Percentiles rank a stretch among this genome's conserved stretches.
Evolutionary conservation across 2,329 filamentous ascomycete species (phyloP).

Genomic region (Ascochyta viciae-villosae): DNA sequence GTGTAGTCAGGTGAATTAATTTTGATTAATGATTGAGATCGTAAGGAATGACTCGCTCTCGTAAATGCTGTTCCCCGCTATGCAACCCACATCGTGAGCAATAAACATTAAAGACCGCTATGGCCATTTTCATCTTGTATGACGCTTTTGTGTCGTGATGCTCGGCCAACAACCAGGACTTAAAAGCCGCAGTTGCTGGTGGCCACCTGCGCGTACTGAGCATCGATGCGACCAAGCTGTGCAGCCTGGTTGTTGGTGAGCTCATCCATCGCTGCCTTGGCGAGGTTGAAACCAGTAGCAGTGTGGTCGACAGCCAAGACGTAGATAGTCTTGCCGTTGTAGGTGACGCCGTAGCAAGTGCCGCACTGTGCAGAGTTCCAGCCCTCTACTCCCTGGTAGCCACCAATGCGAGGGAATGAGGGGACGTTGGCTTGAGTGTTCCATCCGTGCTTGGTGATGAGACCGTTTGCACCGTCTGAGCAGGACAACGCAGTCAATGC

Average conservation of each 20-base stretch:
- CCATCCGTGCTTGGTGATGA: conserved; percentile 69
- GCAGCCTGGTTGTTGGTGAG: conserved; percentile 57
- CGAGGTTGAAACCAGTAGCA: conserved; percentile 59
- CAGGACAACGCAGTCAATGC: conserved; percentile 67
- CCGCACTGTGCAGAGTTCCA: conserved; percentile 59
- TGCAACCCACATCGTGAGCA: conserved; percentile 7
- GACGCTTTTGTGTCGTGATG: not conserved
- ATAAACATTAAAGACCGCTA: conserved; percentile 17
- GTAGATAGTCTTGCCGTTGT: conserved; percentile 56
- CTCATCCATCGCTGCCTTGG: conserved; percentile 56
- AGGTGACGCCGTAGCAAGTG: conserved; percentile 60
- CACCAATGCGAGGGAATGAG: conserved; percentile 58
- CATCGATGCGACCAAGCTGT: conserved; percentile 55
- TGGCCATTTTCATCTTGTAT: not conserved
- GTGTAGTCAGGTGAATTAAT: not conserved
- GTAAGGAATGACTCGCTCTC: conserved; percentile 17
- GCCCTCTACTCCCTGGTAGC: conserved; percentile 55
- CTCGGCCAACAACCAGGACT: not conserved
- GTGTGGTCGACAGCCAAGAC: conserved; percentile 59
- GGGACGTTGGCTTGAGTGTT: conserved; percentile 55
- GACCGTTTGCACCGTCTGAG: conserved; percentile 72
- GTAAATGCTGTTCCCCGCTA: conserved; percentile 13
- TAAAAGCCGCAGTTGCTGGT: conserved; percentile 46
- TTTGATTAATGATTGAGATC: conserved; percentile 4
- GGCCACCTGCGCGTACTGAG: conserved; percentile 47